These are phyloP conservation scores for Populus tremula DNA, from an alignment of 345 rosid species.

Conservation along the genomic window DNA sequence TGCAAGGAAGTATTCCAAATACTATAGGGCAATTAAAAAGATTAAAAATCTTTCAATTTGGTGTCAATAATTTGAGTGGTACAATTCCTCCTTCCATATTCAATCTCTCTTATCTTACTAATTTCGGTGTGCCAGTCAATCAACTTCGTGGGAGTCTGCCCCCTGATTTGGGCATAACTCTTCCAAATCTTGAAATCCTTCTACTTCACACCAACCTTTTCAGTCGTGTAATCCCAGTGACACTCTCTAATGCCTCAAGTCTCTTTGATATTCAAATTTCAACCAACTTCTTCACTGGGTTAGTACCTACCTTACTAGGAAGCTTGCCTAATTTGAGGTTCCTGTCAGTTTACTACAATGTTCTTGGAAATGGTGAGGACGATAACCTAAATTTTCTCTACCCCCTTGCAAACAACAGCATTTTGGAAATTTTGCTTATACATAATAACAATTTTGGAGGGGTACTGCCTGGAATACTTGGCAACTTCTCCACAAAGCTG, in stretches of 20 bases:
- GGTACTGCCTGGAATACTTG: neutral
- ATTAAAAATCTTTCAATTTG: neutral
- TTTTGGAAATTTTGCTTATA: neutral
- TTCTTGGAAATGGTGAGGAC: neutral
- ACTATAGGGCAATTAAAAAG: constrained; percentile 24
- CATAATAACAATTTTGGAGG: neutral
- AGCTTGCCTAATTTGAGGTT: neutral
- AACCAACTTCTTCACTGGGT: neutral
- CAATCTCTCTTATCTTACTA: neutral
- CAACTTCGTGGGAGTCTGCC: constrained; percentile 25
- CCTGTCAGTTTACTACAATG: neutral
- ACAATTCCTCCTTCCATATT: constrained; percentile 15
- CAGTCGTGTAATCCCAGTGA: neutral
- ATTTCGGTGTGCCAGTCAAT: neutral
- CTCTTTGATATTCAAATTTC: neutral
- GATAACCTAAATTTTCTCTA: neutral
- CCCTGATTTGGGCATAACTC: constrained; percentile 1
- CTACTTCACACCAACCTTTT: neutral
- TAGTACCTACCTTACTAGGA: neutral
- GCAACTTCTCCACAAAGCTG: neutral
- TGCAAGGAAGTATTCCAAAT: constrained; percentile 18
- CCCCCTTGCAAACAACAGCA: neutral
- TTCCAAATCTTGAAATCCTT: constrained; percentile 1
- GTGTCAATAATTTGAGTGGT: neutral
- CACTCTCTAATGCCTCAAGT: neutral